Conservation (phyloP, 1,284 basidiomycete genomes). For the Malassezia obtusa region DNA sequence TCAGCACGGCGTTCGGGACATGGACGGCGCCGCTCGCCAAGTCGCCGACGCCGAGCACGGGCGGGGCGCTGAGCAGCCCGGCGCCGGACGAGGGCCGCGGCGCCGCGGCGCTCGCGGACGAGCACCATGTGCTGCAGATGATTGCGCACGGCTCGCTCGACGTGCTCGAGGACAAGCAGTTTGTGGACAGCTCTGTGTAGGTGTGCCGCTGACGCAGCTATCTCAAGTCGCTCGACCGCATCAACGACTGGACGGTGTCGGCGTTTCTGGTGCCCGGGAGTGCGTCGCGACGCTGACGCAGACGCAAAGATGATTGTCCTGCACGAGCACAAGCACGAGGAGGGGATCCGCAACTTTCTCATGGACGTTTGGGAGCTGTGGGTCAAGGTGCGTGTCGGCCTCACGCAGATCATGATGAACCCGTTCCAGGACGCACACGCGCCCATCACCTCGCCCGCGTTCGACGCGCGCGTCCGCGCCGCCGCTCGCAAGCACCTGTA, state of each 20-base stretch:
- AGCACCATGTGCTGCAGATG: conserved; percentile 35
- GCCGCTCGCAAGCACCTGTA: conserved; percentile 40
- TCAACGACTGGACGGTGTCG: conserved; percentile 40
- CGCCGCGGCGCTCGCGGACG: conserved; percentile 14
- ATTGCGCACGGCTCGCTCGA: conserved; percentile 45
- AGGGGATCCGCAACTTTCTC: conserved; percentile 44
- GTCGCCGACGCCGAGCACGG: neutral
- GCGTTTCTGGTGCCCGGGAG: conserved; percentile 36
- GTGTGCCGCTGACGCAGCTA: conserved; percentile 23
- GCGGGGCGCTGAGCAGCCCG: neutral
- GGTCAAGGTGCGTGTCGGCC: conserved; percentile 27
- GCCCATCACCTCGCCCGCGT: conserved; percentile 29
- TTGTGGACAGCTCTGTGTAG: conserved; percentile 29
- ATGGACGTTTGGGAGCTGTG: conserved; percentile 44
- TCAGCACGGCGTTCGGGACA: conserved; percentile 18
- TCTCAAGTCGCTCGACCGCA: conserved; percentile 37
- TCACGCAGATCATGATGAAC: conserved; percentile 29
- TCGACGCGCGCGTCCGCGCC: conserved; percentile 30
- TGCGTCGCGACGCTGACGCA: conserved; percentile 22
- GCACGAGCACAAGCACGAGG: conserved; percentile 46
- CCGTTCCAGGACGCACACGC: conserved; percentile 39
- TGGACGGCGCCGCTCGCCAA: conserved; percentile 2
- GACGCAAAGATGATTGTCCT: conserved; percentile 43
- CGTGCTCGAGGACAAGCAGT: conserved; percentile 37
- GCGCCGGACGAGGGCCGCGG: neutral